Evolutionary conservation across 2,329 filamentous ascomycete species (phyloP), one percentile per base, ranked within the genome.

Genomic region (Epichloe hybrida): DNA sequence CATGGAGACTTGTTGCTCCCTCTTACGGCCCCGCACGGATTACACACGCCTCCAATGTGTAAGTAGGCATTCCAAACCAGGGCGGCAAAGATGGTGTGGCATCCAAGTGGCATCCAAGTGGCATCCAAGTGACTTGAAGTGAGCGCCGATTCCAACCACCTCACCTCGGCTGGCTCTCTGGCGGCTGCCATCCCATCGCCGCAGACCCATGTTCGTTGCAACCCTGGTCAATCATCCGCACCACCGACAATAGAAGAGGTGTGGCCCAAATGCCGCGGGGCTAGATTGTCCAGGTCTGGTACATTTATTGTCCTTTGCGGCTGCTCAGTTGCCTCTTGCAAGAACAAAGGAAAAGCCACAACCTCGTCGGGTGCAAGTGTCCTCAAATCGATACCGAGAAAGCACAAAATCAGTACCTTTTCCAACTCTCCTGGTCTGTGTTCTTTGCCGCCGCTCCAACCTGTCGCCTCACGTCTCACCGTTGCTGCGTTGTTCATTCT

Each of bases 141-240:
- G 13, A 17, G 45, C 11, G 36, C 35, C 20, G 45, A 47, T 37
- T n/a, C 20, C 35, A 39, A 27, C 37, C 17, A 17, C 17, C 17
- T 17, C 37, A 34, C 21, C 37, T 48, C 39, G 13, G 20, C 21
- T 47, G 6, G 15, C 17, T 42, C 49, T 36, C 34, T 23, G 40
- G 34, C 41, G 46, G 46, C 46, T 49, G 8, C 15, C 27, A 31
- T 31, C 23, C 40, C 39, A 21, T 31, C 48, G 23, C 51, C 31
- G 34, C n/a, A 31, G 48, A 51, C 49, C 46, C 49, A 53, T 48
- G 50, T 46, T 46, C 41, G 39, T 38, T 54, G 53, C 40, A 50
- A 54, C 54, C 53, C 48, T 46, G 45, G 51, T 37, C 49, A 34
- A 36, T 42, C 50, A 17, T 50, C 45, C 38, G 50, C 50, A 50